Evolutionary conservation across 257 asterid species (phyloP).

Genomic region (Cynanchum wilfordii): DNA sequence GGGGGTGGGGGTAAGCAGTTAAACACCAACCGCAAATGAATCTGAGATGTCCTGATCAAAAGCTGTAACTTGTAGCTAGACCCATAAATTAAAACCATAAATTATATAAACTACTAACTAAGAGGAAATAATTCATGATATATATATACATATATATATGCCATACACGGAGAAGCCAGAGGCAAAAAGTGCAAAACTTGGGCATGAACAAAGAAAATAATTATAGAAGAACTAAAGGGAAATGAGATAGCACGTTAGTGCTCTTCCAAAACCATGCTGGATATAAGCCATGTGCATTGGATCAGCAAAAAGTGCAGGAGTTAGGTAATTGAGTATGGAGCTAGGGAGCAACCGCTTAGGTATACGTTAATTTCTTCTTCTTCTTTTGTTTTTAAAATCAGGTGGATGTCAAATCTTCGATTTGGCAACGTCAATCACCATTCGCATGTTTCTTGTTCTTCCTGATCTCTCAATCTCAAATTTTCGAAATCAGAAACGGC

Average conservation of each 20-base stretch:
- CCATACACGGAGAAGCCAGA: neutral
- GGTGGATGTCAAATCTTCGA: constrained; percentile 59
- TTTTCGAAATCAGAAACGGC: no score
- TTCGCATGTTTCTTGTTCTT: constrained; percentile 1
- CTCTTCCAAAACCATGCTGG: constrained; percentile 44
- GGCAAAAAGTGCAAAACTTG: constrained; percentile 9
- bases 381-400: constrained; percentile 16
- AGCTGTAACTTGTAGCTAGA: neutral
- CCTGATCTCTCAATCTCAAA: no score
- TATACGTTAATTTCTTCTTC: constrained; percentile 35
- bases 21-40: neutral
- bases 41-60: neutral
- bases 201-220: constrained; percentile 24
- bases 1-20: neutral
- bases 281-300: constrained; percentile 44
- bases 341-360: constrained; percentile 52
- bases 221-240: constrained; percentile 17
- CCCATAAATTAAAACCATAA: neutral
- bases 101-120: no score
- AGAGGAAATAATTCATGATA: constrained; percentile 10
- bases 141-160: no score
- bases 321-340: constrained; percentile 59
- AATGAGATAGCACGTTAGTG: constrained; percentile 21
- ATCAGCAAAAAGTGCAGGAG: constrained; percentile 22
- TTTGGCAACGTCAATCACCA: constrained; percentile 17